Conservation (phyloP, 2,329 filamentous ascomycete species). For the Sclerotinia trifoliorum region DNA sequence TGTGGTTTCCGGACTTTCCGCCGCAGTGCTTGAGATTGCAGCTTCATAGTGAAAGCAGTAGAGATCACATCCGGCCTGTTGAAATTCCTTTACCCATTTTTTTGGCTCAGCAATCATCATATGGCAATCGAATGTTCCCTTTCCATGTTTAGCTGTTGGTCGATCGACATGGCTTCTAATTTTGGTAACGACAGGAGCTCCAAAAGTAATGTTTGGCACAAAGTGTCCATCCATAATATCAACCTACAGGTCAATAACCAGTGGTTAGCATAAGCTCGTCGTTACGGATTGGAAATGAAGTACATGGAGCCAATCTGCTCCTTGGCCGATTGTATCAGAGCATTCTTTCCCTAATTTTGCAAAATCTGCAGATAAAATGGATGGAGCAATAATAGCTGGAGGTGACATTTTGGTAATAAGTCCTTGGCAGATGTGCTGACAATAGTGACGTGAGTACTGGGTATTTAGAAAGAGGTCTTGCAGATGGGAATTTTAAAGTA, state of each 20-base stretch:
- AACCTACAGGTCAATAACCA: conserved; percentile 45
- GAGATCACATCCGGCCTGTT: conserved; percentile 91
- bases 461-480: not conserved
- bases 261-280: not conserved
- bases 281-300: not conserved
- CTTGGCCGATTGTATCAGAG: conserved; percentile 77
- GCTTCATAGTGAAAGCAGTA: conserved; percentile 99
- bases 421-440: conserved; percentile 11
- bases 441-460: not conserved
- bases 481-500: not conserved
- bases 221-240: conserved; percentile 99
- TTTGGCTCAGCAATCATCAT: conserved; percentile 99
- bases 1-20: conserved; percentile 70
- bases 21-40: conserved; percentile 77
- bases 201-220: conserved; percentile 97
- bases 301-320: conserved; percentile 66
- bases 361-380: conserved; percentile 98
- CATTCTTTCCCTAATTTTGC: conserved; percentile 84
- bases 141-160: conserved; percentile 67
- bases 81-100: conserved; percentile 96
- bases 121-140: conserved; percentile 97
- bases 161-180: conserved; percentile 82
- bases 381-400: conserved; percentile 91
- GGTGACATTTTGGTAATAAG: conserved; percentile 65
- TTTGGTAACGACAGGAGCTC: conserved; percentile 90